phyloP scores from a whole-genome alignment of 2,329 filamentous ascomycete species.

The Eurotiales sp. region DNA sequence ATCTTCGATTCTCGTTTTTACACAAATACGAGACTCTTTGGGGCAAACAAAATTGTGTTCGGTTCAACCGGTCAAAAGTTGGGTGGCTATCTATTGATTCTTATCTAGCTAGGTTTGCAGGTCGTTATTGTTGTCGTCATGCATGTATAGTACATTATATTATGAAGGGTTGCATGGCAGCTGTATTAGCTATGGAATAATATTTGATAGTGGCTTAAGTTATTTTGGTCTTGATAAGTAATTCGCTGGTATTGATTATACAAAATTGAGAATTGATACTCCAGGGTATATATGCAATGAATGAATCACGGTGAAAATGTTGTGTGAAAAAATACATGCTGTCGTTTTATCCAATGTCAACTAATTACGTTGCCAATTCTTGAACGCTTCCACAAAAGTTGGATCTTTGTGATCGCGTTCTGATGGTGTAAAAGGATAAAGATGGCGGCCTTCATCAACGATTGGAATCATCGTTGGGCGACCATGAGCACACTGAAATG shows the following conservation, averaged over 20 bases:
- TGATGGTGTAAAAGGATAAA: neutral
- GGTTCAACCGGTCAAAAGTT: neutral
- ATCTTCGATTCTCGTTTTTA: no score
- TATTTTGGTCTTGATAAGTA: neutral
- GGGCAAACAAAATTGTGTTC: neutral
- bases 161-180: neutral
- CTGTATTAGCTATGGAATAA: no score
- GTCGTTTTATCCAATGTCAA: neutral
- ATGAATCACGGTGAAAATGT: no score
- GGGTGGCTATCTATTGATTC: neutral
- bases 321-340: no score
- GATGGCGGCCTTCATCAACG: constrained; percentile 22
- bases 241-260: no score
- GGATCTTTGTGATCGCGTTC: no score
- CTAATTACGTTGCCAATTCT: no score
- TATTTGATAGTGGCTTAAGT: neutral
- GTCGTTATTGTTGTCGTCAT: neutral
- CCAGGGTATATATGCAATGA: no score
- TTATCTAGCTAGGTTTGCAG: neutral
- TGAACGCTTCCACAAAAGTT: neutral
- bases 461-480: constrained; percentile 47
- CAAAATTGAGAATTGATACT: no score
- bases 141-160: neutral
- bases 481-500: constrained; percentile 51
- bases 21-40: no score